phyloP scores from a whole-genome alignment of 805 yeast species.

The Saccharomycopsis malanga region DNA sequence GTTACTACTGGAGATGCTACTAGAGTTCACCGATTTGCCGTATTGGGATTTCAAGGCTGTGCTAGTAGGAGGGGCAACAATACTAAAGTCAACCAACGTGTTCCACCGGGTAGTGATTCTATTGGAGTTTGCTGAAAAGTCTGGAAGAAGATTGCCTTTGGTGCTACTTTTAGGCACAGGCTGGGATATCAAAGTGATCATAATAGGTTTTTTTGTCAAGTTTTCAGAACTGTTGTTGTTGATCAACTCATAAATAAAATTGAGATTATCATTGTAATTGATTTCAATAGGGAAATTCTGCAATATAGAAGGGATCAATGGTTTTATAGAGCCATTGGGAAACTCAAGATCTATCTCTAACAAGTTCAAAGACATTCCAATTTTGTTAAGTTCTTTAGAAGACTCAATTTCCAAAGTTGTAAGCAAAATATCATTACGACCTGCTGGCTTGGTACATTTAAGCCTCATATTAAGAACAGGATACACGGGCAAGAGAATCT shows the following conservation, averaged over 20 bases:
- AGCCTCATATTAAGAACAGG: slow-evolving; percentile 33
- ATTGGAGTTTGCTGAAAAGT: slow-evolving; percentile 1
- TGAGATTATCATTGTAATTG: slow-evolving; percentile 30
- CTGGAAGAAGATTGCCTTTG: not conserved
- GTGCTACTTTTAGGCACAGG: slow-evolving; percentile 21
- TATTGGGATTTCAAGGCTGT: slow-evolving; percentile 31
- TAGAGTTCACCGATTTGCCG: not conserved
- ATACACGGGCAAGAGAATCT: slow-evolving; percentile 22
- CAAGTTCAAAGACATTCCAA: slow-evolving; percentile 16
- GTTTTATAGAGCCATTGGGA: slow-evolving; percentile 21
- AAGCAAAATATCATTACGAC: slow-evolving; percentile 35
- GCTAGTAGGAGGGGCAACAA: slow-evolving; percentile 37
- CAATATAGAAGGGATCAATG: slow-evolving; percentile 17
- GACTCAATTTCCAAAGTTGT: slow-evolving; percentile 36
- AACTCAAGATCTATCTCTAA: slow-evolving; percentile 24
- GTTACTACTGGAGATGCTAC: not conserved
- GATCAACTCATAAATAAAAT: slow-evolving; percentile 31
- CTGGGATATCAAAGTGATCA: slow-evolving; percentile 26
- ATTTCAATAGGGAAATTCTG: slow-evolving; percentile 28
- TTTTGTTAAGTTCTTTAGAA: slow-evolving; percentile 30
- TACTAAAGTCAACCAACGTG: slow-evolving; percentile 35
- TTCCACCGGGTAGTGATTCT: slow-evolving; percentile 34
- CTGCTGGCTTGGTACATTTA: slow-evolving; percentile 40
- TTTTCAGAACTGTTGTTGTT: slow-evolving; percentile 27
- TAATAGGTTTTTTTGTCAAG: slow-evolving; percentile 27